phyloP scores from a whole-genome alignment of 805 yeast genomes.

The Myxozyma neglecta region DNA sequence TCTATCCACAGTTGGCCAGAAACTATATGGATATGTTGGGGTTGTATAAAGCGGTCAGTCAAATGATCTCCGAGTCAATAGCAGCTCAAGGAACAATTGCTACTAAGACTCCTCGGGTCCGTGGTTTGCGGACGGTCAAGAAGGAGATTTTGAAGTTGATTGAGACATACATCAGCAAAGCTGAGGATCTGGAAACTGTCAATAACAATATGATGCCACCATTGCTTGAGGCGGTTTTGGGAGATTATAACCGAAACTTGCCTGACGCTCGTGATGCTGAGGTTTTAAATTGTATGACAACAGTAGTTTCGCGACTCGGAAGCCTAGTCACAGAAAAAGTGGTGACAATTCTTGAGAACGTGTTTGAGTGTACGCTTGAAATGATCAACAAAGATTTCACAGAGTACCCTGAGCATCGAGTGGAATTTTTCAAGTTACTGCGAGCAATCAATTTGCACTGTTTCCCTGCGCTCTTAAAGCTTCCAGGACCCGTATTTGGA shows the following conservation, averaged over 20 bases:
- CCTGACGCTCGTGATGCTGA: constrained; percentile 98
- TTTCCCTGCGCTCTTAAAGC: constrained; percentile 79
- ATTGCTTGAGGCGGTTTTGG: constrained; percentile 77
- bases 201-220: constrained; percentile 82
- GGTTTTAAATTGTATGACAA: constrained; percentile 90
- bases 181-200: constrained; percentile 81
- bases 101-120: constrained; percentile 90
- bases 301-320: constrained; percentile 85
- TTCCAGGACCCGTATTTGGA: constrained; percentile 90
- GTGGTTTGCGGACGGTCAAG: constrained; percentile 94
- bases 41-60: constrained; percentile 82
- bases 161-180: constrained; percentile 84
- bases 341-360: constrained; percentile 80
- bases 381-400: constrained; percentile 96
- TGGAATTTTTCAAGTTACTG: constrained; percentile 87
- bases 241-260: constrained; percentile 82
- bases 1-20: constrained; percentile 79
- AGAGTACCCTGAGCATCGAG: constrained; percentile 97
- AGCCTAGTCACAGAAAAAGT: constrained; percentile 86
- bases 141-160: constrained; percentile 87
- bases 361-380: constrained; percentile 88
- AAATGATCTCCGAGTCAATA: constrained; percentile 78
- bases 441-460: constrained; percentile 83
- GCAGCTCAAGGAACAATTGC: constrained; percentile 82
- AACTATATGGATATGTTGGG: constrained; percentile 89